A percentile compares a stretch with the other conserved stretches of the same genome.
These are phyloP conservation scores for Lipomyces chichibuensis DNA, from an alignment of 805 yeast genomes.

Conservation along the genomic window DNA sequence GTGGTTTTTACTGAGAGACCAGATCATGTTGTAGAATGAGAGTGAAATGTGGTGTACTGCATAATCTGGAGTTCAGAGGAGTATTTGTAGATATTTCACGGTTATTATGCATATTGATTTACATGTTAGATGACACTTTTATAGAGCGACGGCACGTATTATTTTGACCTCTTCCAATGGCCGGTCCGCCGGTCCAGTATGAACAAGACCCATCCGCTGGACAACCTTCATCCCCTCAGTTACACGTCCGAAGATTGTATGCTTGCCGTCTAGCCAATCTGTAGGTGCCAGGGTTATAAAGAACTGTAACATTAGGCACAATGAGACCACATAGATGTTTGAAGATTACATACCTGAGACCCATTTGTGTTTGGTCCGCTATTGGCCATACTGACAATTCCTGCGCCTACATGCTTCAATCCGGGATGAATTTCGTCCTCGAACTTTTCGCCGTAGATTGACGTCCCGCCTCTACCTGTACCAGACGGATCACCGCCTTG, in stretches of 20 bases:
- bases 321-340: no score
- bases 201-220: constrained; percentile 59
- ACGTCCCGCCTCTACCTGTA: constrained; percentile 43
- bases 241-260: constrained; percentile 76
- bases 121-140: neutral
- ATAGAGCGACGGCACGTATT: constrained; percentile 28
- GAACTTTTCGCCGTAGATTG: constrained; percentile 35
- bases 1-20: constrained; percentile 21
- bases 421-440: constrained; percentile 42
- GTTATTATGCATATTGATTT: neutral
- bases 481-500: constrained; percentile 47
- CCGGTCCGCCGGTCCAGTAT: constrained; percentile 49
- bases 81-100: neutral
- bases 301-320: constrained; percentile 54
- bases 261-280: constrained; percentile 76
- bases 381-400: constrained; percentile 87
- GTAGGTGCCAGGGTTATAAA: constrained; percentile 78
- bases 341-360: constrained; percentile 46
- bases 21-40: constrained; percentile 10
- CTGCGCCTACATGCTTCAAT: constrained; percentile 76
- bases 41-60: neutral
- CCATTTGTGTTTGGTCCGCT: constrained; percentile 94
- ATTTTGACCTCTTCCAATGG: constrained; percentile 54
- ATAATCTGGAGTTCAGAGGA: neutral
- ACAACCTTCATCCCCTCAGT: constrained; percentile 49